Evolutionary conservation across 2,329 filamentous ascomycete species (phyloP).

Genomic region (Hypocreales sp.): DNA sequence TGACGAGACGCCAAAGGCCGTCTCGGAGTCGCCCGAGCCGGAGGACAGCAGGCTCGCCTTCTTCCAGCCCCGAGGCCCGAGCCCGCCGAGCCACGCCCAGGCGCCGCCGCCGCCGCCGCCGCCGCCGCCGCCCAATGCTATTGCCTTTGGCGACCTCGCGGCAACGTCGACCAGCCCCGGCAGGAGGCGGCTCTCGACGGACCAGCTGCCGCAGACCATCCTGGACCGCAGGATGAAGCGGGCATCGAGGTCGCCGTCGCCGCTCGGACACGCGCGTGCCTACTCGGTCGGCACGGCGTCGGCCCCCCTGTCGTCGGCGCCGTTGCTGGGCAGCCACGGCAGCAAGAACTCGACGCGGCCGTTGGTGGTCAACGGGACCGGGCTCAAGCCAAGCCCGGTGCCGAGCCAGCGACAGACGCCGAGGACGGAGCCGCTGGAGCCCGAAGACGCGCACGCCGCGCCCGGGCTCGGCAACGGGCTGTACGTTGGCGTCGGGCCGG

Average conservation of each 20-base stretch:
- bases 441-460: conserved; percentile 8
- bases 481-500: conserved; percentile 9
- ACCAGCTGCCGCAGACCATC: conserved; percentile 36
- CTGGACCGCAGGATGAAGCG: conserved; percentile 36
- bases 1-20: conserved; percentile 26
- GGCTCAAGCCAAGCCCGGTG: conserved; percentile 15
- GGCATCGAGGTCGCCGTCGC: conserved; percentile 40
- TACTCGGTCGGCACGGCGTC: conserved; percentile 24
- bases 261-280: conserved; percentile 32
- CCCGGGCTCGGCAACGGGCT: conserved; percentile 12
- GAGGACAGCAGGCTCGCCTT: conserved; percentile 24
- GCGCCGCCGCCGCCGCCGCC: conserved; percentile 8
- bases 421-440: conserved; percentile 5
- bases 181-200: conserved; percentile 33
- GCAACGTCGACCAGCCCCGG: conserved; percentile 18
- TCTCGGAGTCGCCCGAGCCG: conserved; percentile 29
- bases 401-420: conserved; percentile 8
- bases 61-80: conserved; percentile 12
- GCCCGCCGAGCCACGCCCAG: conserved; percentile 8
- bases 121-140: conserved; percentile 17
- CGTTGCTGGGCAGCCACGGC: conserved; percentile 20
- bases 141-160: conserved; percentile 32
- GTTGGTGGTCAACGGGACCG: conserved; percentile 36
- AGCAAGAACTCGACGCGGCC: conserved; percentile 25
- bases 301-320: conserved; percentile 19